Evolutionary conservation across 1,284 basidiomycete genomes (phyloP).

Genomic region (Binderoboletus segoi): DNA sequence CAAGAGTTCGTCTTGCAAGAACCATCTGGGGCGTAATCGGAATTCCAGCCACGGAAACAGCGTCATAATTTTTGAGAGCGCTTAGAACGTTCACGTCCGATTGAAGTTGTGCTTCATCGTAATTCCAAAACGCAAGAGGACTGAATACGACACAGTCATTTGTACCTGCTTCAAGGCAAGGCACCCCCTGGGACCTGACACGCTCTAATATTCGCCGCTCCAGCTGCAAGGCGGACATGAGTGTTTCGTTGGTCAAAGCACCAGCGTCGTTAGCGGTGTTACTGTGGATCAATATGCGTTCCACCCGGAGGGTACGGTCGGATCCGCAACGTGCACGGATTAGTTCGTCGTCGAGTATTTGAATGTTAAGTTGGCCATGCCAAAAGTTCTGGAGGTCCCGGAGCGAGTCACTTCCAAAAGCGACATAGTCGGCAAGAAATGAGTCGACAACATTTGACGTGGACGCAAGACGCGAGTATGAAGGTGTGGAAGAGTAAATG

Average conservation of each 20-base stretch:
- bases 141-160: constrained; percentile 69
- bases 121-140: constrained; percentile 73
- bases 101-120: constrained; percentile 55
- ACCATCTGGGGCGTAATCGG: constrained; percentile 73
- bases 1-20: constrained; percentile 63
- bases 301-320: constrained; percentile 75
- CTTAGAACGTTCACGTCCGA: constrained; percentile 59
- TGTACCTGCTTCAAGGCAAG: constrained; percentile 48
- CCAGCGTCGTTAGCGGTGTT: constrained; percentile 52
- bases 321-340: constrained; percentile 72
- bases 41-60: constrained; percentile 60
- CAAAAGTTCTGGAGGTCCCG: constrained; percentile 71
- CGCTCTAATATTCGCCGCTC: constrained; percentile 57
- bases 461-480: constrained; percentile 59
- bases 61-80: constrained; percentile 54
- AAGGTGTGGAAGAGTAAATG: constrained; percentile 75
- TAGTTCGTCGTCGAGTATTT: constrained; percentile 68
- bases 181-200: constrained; percentile 43
- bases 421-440: constrained; percentile 55
- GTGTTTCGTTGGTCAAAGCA: constrained; percentile 61
- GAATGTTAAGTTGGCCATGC: constrained; percentile 60
- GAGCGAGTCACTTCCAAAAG: constrained; percentile 53
- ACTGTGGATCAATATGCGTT: constrained; percentile 72
- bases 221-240: constrained; percentile 64
- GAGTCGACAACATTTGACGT: constrained; percentile 61